Evolutionary conservation across 1,139 yeast genomes (phyloP), one percentile per base, ranked within the genome.

Genomic region (Groenewaldozyma sp.): DNA sequence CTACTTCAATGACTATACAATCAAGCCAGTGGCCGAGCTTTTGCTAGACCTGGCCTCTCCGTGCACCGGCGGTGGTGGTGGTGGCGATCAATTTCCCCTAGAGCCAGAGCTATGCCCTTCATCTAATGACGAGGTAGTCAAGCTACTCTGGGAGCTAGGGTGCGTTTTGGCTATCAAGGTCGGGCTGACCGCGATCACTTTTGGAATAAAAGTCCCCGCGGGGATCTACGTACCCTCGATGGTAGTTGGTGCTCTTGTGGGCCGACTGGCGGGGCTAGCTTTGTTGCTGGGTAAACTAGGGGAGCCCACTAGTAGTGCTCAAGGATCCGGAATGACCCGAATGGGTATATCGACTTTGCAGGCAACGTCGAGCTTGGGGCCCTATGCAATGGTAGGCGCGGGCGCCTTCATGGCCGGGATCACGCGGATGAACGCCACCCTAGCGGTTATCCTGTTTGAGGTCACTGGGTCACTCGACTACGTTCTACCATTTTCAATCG

Each of bases 341-440:
- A n/a, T n/a, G n/a, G 45, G 42, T 6, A 34, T 42, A 7, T 32
- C 26, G 5, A 35, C 28, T 16, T 38, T 38, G n/a, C 32, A 33
- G 26, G 42, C 42, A 16, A 39, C 45, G 24, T 45, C 34, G 19
- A 31, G 35, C 9, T 63, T 74, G 43, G 82, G 82, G 0, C 73
- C 75, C n/a, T 76, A 76, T 54, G 71, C 81, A 3, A 74, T 76
- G 76, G 75, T 76, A 2, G 73, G 78, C 7, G 82, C 82, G 0
- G 82, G 82, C 3, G 78, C 82, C 1, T 75, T 75, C 45, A 73
- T 76, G 77, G 82, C 82, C 0, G 82, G 82, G 1, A 75, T 76
- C 3, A 76, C 82, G 1, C 61, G 82, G 45, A 76, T 76, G 82
- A 76, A 76, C 43, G 73, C 76, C 32, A 74, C 82, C 1, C 56